These are phyloP conservation scores for Phlyctochytrium arcticum DNA, from an alignment of 192 early-diverging fungal species.

Conservation along the genomic window DNA sequence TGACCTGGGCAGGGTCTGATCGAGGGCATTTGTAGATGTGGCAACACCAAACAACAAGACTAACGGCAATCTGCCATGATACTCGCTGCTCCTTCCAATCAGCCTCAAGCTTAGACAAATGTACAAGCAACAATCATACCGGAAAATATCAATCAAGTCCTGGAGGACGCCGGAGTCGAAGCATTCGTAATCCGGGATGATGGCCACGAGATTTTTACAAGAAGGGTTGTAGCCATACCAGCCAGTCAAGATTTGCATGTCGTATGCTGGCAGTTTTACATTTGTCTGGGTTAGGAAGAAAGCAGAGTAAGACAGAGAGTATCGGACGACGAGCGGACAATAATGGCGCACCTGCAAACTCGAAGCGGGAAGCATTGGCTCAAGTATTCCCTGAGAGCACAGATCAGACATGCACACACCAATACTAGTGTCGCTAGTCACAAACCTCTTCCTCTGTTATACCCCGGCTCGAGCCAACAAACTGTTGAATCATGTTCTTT, in stretches of 20 bases:
- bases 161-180: slow-evolving; percentile 69
- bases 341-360: too few relatives aligned
- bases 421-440: too few relatives aligned
- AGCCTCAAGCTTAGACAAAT: background rate
- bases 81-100: slow-evolving; percentile 57
- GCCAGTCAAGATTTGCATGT: slow-evolving; percentile 60
- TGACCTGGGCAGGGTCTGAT: slow-evolving; percentile 74
- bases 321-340: too few relatives aligned
- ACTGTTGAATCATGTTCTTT: slow-evolving; percentile 66
- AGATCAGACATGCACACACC: too few relatives aligned
- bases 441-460: too few relatives aligned
- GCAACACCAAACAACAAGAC: slow-evolving; percentile 81
- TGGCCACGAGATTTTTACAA: slow-evolving; percentile 56
- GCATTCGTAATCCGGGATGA: slow-evolving; percentile 85
- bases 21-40: slow-evolving; percentile 76
- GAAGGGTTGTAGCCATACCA: slow-evolving; percentile 53
- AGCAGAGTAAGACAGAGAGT: too few relatives aligned
- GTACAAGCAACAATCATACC: slow-evolving; percentile 25
- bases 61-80: slow-evolving; percentile 68
- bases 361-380: too few relatives aligned
- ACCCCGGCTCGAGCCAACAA: slow-evolving; percentile 34
- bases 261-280: slow-evolving; percentile 47
- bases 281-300: too few relatives aligned
- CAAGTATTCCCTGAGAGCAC: too few relatives aligned
- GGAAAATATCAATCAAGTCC: slow-evolving; percentile 69